phyloP scores from a whole-genome alignment of 176 grass and related monocot genomes.

The Musa troglodytarum region DNA sequence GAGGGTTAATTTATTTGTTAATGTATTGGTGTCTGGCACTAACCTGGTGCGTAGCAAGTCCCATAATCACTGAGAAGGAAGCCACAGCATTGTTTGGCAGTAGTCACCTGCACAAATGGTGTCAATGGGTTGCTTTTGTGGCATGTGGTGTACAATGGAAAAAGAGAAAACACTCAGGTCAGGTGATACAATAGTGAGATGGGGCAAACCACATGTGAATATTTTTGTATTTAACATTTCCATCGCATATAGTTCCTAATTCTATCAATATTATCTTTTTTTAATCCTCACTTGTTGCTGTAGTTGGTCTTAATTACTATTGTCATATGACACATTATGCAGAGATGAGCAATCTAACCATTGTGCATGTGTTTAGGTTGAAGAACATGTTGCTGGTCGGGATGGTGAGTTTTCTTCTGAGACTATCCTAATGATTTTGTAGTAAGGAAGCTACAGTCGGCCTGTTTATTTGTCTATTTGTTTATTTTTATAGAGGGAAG shows the following conservation, averaged over 20 bases:
- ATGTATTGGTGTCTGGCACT: no score
- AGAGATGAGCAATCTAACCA: not conserved
- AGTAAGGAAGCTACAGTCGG: not conserved
- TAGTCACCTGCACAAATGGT: no score
- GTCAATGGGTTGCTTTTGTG: no score
- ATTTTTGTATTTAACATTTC: not conserved
- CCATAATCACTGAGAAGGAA: no score
- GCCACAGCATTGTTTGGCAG: no score
- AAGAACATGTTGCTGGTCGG: slow-evolving; percentile 66
- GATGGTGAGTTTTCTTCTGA: slow-evolving; percentile 41
- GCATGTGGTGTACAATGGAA: not conserved
- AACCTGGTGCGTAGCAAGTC: no score
- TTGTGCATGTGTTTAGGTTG: slow-evolving; percentile 33
- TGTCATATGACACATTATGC: no score
- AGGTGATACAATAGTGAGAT: not conserved
- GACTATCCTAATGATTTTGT: not conserved
- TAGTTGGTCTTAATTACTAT: no score
- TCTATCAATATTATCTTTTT: no score
- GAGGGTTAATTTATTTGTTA: no score
- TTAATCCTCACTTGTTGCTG: no score
- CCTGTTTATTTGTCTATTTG: not conserved
- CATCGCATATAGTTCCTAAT: not conserved
- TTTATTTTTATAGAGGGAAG: slow-evolving; percentile 56
- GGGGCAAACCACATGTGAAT: not conserved
- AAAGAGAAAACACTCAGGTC: not conserved